phyloP scores from a whole-genome alignment of 2,329 filamentous ascomycete species.

The Cordyceps tenuipes region DNA sequence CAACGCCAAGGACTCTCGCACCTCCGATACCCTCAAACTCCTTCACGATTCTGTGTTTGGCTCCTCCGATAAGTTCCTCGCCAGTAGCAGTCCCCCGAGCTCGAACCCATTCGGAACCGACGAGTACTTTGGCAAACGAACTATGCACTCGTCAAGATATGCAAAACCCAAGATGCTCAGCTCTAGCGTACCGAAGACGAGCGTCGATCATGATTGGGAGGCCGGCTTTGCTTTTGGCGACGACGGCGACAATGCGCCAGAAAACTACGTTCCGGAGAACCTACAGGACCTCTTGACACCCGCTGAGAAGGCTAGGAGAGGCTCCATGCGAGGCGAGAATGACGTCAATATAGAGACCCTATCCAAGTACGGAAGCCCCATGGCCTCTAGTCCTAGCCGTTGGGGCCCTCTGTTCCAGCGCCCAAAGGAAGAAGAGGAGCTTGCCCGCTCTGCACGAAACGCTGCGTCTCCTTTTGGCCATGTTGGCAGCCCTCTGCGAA shows the following conservation, averaged over 20 bases:
- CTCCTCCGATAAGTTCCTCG: conserved; percentile 53
- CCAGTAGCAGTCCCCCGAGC: conserved; percentile 39
- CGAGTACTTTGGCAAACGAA: conserved; percentile 61
- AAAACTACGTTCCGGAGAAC: conserved; percentile 63
- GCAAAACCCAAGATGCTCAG: conserved; percentile 59
- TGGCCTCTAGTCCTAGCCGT: conserved; percentile 50
- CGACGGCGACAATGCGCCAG: conserved; percentile 42
- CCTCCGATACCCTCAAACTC: conserved; percentile 56
- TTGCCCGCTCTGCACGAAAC: conserved; percentile 27
- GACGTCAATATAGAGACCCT: conserved; percentile 38
- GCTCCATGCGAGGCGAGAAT: conserved; percentile 50
- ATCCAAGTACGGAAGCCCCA: conserved; percentile 54
- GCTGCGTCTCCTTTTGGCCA: conserved; percentile 53
- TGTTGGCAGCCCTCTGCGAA: conserved; percentile 56
- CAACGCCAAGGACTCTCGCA: conserved; percentile 50
- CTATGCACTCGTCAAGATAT: conserved; percentile 62
- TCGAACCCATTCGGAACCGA: conserved; percentile 44
- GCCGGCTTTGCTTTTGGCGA: conserved; percentile 66
- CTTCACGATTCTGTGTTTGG: conserved; percentile 62
- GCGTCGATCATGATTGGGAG: conserved; percentile 58
- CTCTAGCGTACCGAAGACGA: conserved; percentile 58
- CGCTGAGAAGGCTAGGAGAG: conserved; percentile 57
- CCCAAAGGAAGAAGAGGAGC: conserved; percentile 50
- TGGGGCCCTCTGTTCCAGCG: conserved; percentile 55
- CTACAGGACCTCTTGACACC: conserved; percentile 59